phyloP scores from a whole-genome alignment of 1,284 basidiomycete genomes.

The Austroboletus novae-zelandiae region DNA sequence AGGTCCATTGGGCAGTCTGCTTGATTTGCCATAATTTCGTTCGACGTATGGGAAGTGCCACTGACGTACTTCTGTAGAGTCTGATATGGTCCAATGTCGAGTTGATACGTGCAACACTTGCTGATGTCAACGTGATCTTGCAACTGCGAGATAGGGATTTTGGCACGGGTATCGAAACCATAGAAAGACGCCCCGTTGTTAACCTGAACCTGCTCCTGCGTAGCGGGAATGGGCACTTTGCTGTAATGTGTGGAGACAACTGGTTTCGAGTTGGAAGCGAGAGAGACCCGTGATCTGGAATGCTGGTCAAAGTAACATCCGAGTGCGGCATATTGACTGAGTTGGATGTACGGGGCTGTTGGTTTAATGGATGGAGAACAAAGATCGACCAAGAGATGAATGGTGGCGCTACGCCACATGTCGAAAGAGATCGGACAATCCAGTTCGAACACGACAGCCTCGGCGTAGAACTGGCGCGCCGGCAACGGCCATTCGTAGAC shows the following conservation, averaged over 20 bases:
- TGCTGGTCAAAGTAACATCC: not conserved
- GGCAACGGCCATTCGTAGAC: slow-evolving; percentile 51
- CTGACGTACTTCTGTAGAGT: slow-evolving; percentile 38
- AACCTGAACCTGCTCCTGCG: slow-evolving; percentile 27
- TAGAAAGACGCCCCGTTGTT: slow-evolving; percentile 35
- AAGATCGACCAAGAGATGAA: slow-evolving; percentile 36
- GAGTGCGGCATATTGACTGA: slow-evolving; percentile 16
- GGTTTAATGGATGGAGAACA: slow-evolving; percentile 17
- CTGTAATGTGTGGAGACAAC: slow-evolving; percentile 38
- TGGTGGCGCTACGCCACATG: slow-evolving; percentile 45
- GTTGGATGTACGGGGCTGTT: slow-evolving; percentile 4
- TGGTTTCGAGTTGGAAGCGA: slow-evolving; percentile 40
- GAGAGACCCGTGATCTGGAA: slow-evolving; percentile 25
- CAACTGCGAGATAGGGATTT: slow-evolving; percentile 8
- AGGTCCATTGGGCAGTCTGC: slow-evolving; percentile 36
- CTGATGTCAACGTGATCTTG: slow-evolving; percentile 13
- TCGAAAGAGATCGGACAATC: slow-evolving; percentile 38
- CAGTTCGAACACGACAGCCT: slow-evolving; percentile 45
- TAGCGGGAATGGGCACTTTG: slow-evolving; percentile 25
- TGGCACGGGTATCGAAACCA: slow-evolving; percentile 16
- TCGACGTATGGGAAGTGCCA: slow-evolving; percentile 39
- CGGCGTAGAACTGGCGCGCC: slow-evolving; percentile 11
- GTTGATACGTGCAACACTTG: slow-evolving; percentile 29
- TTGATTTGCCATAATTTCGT: slow-evolving; percentile 44
- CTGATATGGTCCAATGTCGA: slow-evolving; percentile 35